Base-by-base conservation (phyloP, 192 early-diverging fungal species). In the Gryganskiella cystojenkinii region DNA sequence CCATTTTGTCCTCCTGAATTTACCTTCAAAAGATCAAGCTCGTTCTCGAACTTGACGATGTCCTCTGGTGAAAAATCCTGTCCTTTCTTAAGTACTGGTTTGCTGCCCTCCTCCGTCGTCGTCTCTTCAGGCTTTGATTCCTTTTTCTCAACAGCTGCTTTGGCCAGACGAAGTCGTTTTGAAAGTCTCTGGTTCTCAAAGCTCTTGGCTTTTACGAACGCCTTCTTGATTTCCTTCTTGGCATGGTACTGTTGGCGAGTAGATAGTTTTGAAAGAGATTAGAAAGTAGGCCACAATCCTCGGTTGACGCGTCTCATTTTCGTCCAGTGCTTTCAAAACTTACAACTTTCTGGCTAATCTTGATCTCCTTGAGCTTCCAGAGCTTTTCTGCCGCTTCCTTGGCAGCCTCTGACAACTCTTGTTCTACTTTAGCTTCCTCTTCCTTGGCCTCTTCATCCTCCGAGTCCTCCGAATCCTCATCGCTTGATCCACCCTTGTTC, bases 321-420 rank as follows among this genome's bases (percentile, higher is more conserved):
- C n/a, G 2, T 56, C 6, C 8, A n/a, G 47, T 31, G n/a, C 55
- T 13, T 19, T 19, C 55, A 11, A 56, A 14, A 47, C 71, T 4
- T 78, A 78, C 74, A 64, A 69, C 69, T 50, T 78, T 78, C 47
- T 78, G 74, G 20, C 56, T 69, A 44, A 78, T 78, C 61, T 78
- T 78, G 35, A 50, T 37, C 25, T 64, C 74, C 46, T 69, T 78
- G 46, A 78, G 51, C 42, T 69, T 63, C 49, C 46, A 22, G 20
- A 78, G 35, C 56, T 69, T 67, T 28, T 67, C 40, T 4, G 44
- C 45, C 14, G 72, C 72, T 42, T 70, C 45, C 33, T 45, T 27
- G 3, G 37, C 24, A 6, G 30, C 57, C 1, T 37, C 22, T 4
- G 22, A 40, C 37, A 40, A 13, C 13, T 40, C 37, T 24, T 64